phyloP scores from a whole-genome alignment of 2,329 filamentous ascomycete genomes.

The Rhynchosporium agropyri region DNA sequence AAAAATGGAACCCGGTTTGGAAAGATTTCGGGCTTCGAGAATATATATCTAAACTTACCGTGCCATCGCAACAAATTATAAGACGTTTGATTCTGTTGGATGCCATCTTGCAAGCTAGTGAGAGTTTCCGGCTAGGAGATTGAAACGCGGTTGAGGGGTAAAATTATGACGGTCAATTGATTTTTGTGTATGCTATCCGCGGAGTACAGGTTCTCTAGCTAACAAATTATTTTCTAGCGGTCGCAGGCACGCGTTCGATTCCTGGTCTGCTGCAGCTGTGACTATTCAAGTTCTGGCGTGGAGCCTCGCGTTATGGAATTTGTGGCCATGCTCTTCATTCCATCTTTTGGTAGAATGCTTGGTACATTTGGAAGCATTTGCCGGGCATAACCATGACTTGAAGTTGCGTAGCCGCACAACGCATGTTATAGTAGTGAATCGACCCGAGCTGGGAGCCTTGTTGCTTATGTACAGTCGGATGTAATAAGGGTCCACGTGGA shows the following conservation, averaged over 20 bases:
- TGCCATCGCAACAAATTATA: slow-evolving; percentile 41
- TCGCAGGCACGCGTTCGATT: neutral
- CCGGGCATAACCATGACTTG: slow-evolving; percentile 18
- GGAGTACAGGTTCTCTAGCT: neutral
- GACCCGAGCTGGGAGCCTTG: neutral
- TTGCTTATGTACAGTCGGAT: neutral
- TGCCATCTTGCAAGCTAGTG: slow-evolving; percentile 3
- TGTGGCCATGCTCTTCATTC: slow-evolving; percentile 24
- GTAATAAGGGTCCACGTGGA: no score
- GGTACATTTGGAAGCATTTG: neutral
- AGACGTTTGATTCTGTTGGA: slow-evolving; percentile 33
- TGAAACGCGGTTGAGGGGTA: neutral
- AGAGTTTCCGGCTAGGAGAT: neutral
- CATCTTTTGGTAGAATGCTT: slow-evolving; percentile 3
- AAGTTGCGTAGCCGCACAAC: slow-evolving; percentile 11
- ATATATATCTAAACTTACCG: slow-evolving; percentile 17
- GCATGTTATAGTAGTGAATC: neutral
- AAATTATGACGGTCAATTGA: no score
- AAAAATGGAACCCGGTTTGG: no score
- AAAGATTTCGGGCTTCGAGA: neutral
- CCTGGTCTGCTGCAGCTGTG: slow-evolving; percentile 4
- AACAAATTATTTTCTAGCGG: neutral
- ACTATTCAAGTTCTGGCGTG: slow-evolving; percentile 14
- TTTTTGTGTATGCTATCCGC: no score
- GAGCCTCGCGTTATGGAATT: slow-evolving; percentile 19